A percentile compares a stretch with the other conserved stretches of the same genome.
Conservation (phyloP, 169 alveolate species). For the Cyclospora cayetanensis region DNA sequence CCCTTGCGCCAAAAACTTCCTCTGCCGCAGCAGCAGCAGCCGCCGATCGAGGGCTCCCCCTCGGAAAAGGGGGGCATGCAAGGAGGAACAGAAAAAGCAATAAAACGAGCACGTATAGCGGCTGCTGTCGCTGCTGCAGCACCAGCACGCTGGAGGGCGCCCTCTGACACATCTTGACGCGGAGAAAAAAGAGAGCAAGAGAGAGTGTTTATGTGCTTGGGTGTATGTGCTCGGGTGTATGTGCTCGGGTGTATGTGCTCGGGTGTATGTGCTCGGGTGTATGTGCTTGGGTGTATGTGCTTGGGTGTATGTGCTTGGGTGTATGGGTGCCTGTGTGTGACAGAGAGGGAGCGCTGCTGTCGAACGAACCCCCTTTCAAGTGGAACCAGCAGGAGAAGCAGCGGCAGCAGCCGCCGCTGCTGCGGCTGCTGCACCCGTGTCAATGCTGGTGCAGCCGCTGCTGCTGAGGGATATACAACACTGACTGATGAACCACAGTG, state of each 20-base stretch:
- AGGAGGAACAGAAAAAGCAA: no score
- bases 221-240: neutral
- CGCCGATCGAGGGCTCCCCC: neutral
- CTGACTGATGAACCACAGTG: no score
- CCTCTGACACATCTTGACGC: no score
- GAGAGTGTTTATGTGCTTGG: no score
- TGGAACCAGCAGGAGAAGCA: neutral
- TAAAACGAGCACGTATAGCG: neutral
- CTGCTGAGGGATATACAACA: no score
- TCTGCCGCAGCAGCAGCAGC: slow-evolving; percentile 28
- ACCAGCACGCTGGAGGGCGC: no score
- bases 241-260: neutral
- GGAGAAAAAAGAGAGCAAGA: no score
- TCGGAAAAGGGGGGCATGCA: no score
- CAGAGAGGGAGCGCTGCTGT: neutral
- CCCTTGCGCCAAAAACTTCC: neutral
- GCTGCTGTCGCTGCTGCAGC: neutral
- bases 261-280: neutral
- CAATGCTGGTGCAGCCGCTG: neutral
- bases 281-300: neutral
- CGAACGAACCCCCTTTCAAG: neutral
- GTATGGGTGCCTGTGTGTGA: neutral
- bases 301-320: neutral
- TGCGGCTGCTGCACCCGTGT: neutral
- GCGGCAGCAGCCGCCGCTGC: slow-evolving; percentile 22